Base-by-base conservation (phyloP, 2,329 filamentous ascomycete genomes). In the Cordyceps pruinosa region DNA sequence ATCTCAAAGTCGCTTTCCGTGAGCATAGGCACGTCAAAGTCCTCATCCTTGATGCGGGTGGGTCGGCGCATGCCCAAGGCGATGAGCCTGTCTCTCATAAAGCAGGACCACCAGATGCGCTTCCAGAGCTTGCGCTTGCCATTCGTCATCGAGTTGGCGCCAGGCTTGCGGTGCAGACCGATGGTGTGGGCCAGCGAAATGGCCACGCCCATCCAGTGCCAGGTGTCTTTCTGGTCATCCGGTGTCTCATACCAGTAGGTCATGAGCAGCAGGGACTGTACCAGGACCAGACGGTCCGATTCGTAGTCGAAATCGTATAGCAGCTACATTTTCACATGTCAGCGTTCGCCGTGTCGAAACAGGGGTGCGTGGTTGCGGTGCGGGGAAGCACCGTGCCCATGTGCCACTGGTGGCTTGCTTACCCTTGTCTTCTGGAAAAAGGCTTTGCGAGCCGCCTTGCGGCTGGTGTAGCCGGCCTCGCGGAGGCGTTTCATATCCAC, bases 151-250 rank as follows among this genome's bases (percentile, higher is more conserved):
- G 83, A 86, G 9, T 89, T 90, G 58, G 86, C 87, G 21, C 74
- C 76, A 2, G 91, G 90, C 65, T 96, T 89, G 61, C 92, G 88
- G 71, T 97, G 91, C 19, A 97, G 79, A 6, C 93, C 92, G 62
- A 97, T 96, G 13, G 92, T 96, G 70, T 96, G 90, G 53, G 91
- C 92, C 47, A 97, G 77, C 13, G 92, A 96, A 59, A 96, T 89
- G 42, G 92, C 93, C 37, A 97, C 90, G 19, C 93, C 93, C 89
- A 97, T 96, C 93, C 92, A 97, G 69, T 97, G 92, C 89, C 93
- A 97, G 46, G 92, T 97, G 70, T 97, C 93, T 72, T 97, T 97
- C 69, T 96, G 90, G 69, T 97, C 93, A 72, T 97, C 91, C 0
- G 92, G 92, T 13, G 90, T 96, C 72, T 97, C 92, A 70, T 97